Base-by-base conservation (phyloP, 1,284 basidiomycete species). In the Puccinia horiana region DNA sequence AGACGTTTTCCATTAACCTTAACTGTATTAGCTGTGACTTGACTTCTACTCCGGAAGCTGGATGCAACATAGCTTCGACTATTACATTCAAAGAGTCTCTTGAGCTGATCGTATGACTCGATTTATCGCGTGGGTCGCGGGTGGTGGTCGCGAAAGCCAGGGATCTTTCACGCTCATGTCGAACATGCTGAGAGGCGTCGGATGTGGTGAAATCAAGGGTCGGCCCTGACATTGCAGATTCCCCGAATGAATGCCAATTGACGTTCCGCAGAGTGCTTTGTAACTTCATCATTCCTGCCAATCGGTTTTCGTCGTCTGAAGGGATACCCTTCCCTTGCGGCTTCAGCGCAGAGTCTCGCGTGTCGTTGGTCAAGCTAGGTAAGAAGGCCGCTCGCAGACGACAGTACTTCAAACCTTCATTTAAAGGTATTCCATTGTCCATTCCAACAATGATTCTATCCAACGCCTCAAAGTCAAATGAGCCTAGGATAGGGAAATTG, bases 341-440 rank as follows among this genome's bases (percentile, higher is more conserved):
- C 73, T 83, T 86, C 11, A 91, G 93, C 49, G 90, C 54, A 61
- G 73, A 58, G 16, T 75, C 35, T 42, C 32, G 20, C 26, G 14
- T 18, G 56, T n/a, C 54, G 89, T 81, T 92, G 92, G 14, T 91
- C 90, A 0, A 93, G 92, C 29, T 73, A 0, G 96, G 96, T 69
- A 98, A 93, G 26, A 99, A 91, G 35, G 98, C 90, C 86, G 98
- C 97, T n/a, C 96, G 90, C 0, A 95, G 97, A 8, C 96, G 91
- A 94, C 96, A 98, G 86, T 96, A 97, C n/a, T 65, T 93, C 88
- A 4, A 92, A 91, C 84, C n/a, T 49, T 76, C 73, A n/a, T 74
- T 73, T 32, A 81, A 74, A 67, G 70, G 81, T 26, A 76, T 54
- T 5, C 63, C 70, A 29, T 76, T 52, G 42, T 83, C 83, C 42